These are phyloP conservation scores for Aristolochia contorta DNA, from an alignment of 164 flowering plant species.

Conservation along the genomic window DNA sequence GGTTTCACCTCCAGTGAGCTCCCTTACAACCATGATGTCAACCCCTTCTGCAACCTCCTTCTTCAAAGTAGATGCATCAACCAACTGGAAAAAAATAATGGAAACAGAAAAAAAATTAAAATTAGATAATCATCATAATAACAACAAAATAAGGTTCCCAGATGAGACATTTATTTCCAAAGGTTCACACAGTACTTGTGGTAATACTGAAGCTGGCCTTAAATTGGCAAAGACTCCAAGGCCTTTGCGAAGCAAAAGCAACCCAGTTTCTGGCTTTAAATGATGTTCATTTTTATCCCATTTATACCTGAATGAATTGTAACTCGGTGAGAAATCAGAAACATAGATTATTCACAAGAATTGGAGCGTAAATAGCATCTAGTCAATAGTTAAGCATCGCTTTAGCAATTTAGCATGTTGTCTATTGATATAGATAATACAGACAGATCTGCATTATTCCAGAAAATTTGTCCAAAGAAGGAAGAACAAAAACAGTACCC, in stretches of 20 bases:
- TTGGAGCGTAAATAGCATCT: too few species aligned
- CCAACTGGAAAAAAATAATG: conserved; percentile 68
- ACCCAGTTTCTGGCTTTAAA: conserved; percentile 96
- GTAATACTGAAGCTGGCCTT: conserved; percentile 88
- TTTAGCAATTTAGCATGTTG: neutral
- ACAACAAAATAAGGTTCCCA: neutral
- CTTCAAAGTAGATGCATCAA: conserved; percentile 90
- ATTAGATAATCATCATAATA: neutral
- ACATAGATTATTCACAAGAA: too few species aligned
- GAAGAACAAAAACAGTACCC: conserved; percentile 36
- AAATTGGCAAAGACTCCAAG: conserved; percentile 94
- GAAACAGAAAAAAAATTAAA: conserved; percentile 1
- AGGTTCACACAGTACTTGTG: conserved; percentile 51
- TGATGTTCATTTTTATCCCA: conserved; percentile 89
- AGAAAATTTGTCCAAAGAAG: neutral
- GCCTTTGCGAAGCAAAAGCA: conserved; percentile 84
- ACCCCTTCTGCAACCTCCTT: conserved; percentile 96
- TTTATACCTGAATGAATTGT: conserved; percentile 49
- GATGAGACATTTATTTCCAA: neutral
- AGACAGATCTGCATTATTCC: neutral
- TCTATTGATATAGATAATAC: neutral
- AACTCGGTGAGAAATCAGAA: neutral
- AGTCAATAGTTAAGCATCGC: too few species aligned
- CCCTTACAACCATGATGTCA: conserved; percentile 95
- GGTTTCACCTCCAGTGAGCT: conserved; percentile 90